Evolutionary conservation across 352 stramenopile species (phyloP).

Genomic region (Globisporangium irregulare): DNA sequence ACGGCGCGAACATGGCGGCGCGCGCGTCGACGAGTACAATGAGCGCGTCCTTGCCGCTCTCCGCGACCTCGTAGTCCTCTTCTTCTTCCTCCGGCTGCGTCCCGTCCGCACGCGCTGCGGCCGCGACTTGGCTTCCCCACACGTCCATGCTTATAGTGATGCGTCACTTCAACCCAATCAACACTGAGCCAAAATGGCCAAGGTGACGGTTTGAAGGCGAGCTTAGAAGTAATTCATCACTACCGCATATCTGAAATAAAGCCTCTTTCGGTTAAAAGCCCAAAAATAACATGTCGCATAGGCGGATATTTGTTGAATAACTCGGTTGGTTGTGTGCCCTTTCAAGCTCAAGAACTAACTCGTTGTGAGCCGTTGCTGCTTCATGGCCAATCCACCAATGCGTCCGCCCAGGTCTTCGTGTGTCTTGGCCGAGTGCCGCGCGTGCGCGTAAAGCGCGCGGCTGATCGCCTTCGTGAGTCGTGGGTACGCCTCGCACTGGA

Average conservation of each 20-base stretch:
- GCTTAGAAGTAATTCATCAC: not conserved
- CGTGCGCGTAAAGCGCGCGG: slow-evolving; percentile 22
- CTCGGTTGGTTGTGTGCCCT: not conserved
- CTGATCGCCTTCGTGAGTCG: slow-evolving; percentile 49
- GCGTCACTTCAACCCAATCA: not conserved
- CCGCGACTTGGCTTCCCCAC: slow-evolving; percentile 25
- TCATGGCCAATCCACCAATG: not conserved
- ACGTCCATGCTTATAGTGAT: slow-evolving; percentile 33
- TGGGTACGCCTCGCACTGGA: slow-evolving; percentile 47
- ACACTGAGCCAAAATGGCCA: not conserved
- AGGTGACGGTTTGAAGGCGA: not conserved
- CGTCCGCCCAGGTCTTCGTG: slow-evolving; percentile 3
- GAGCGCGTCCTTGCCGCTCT: slow-evolving; percentile 72
- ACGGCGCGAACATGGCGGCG: slow-evolving; percentile 57
- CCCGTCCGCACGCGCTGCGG: not conserved
- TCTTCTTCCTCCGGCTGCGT: slow-evolving; percentile 31
- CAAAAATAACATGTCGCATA: not conserved
- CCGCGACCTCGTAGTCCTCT: slow-evolving; percentile 53
- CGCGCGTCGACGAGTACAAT: slow-evolving; percentile 78
- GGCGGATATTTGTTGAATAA: not conserved
- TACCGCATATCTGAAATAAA: not conserved
- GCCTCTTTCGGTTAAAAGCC: not conserved
- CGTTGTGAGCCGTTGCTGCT: not conserved
- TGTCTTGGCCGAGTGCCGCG: slow-evolving; percentile 6
- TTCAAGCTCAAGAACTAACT: too few relatives aligned